A percentile compares a stretch with the other conserved stretches of the same genome.
Evolutionary conservation across 2,329 filamentous ascomycete genomes (phyloP).

Genomic region (Apiospora pterosperma): DNA sequence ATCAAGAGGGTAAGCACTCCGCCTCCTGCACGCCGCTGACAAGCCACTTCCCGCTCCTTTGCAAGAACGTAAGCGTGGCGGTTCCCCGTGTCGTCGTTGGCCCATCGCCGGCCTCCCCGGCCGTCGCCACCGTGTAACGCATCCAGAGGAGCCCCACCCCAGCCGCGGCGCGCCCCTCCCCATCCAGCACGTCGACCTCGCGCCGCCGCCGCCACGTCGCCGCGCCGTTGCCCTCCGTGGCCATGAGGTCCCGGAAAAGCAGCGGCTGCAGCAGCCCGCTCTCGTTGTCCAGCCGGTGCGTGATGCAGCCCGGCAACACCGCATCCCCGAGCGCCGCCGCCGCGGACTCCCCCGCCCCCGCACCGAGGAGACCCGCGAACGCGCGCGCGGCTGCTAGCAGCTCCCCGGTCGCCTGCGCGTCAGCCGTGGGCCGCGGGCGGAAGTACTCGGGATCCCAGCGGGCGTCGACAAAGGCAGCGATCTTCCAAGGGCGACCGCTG

Average conservation of each 20-base stretch:
- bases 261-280: not conserved
- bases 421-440: not conserved
- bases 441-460: not conserved
- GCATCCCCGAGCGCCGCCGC: not conserved
- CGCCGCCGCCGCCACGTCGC: not conserved
- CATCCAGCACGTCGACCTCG: not conserved
- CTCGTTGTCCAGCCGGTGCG: not conserved
- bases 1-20: not conserved
- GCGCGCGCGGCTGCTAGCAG: not conserved
- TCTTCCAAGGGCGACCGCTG: not conserved
- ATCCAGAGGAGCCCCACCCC: not conserved
- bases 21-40: not conserved
- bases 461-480: not conserved
- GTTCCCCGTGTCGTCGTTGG: not conserved
- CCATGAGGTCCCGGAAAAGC: not conserved
- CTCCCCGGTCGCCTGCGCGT: not conserved
- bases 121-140: not conserved
- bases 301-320: not conserved
- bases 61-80: not conserved
- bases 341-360: not conserved
- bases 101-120: not conserved
- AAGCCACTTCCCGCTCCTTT: not conserved
- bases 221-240: too few relatives aligned
- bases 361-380: not conserved
- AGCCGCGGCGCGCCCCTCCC: not conserved